These are phyloP conservation scores for Kluyveromyces lactis DNA, from an alignment of 805 yeast genomes.

Conservation along the genomic window DNA sequence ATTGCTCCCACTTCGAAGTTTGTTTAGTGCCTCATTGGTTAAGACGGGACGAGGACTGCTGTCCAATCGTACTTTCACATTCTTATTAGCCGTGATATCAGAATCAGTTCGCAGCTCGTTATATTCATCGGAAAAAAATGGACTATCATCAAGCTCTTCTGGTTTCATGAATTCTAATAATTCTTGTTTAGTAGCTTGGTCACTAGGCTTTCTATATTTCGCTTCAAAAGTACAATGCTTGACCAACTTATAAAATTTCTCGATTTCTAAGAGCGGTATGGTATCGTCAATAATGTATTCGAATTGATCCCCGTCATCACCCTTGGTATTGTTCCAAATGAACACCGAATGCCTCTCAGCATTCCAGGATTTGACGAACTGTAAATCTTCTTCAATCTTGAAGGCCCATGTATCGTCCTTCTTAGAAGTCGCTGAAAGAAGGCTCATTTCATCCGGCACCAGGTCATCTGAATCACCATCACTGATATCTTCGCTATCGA, in stretches of 20 bases:
- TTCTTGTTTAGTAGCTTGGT: slow-evolving; percentile 37
- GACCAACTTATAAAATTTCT: slow-evolving; percentile 53
- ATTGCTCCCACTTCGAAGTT: too few relatives aligned
- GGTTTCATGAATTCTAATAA: slow-evolving; percentile 23
- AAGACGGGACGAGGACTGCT: too few relatives aligned
- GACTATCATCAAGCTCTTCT: background rate
- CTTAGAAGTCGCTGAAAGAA: slow-evolving; percentile 25
- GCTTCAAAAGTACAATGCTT: slow-evolving; percentile 69
- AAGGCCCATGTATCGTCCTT: slow-evolving; percentile 63
- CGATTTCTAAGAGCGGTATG: slow-evolving; percentile 42
- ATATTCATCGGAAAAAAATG: too few relatives aligned
- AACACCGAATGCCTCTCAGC: slow-evolving; percentile 50
- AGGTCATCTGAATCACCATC: slow-evolving; percentile 42
- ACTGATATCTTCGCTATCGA: slow-evolving; percentile 54
- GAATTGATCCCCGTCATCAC: slow-evolving; percentile 79
- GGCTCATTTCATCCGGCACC: slow-evolving; percentile 31
- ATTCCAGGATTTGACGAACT: slow-evolving; percentile 44
- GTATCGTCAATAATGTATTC: slow-evolving; percentile 67
- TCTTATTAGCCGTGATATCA: too few relatives aligned
- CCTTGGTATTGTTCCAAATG: slow-evolving; percentile 74
- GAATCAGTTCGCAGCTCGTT: too few relatives aligned
- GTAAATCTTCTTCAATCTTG: slow-evolving; percentile 51
- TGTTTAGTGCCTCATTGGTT: too few relatives aligned
- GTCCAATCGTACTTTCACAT: too few relatives aligned
- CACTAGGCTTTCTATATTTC: slow-evolving; percentile 51